These are phyloP conservation scores for Setomelanomma holmii DNA, from an alignment of 2,329 filamentous ascomycete species.

Conservation along the genomic window DNA sequence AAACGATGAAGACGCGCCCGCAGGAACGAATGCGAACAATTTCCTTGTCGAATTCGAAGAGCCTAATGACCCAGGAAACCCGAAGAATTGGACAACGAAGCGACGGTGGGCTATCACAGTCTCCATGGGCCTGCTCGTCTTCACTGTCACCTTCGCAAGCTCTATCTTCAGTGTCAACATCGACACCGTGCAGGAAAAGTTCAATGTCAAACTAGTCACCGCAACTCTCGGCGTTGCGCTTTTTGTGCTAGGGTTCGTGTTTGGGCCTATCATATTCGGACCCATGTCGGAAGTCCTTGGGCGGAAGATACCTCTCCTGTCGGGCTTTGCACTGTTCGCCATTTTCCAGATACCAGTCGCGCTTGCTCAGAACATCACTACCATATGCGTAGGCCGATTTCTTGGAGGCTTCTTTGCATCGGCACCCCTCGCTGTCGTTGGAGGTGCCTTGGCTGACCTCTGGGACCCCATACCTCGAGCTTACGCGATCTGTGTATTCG, in stretches of 20 bases:
- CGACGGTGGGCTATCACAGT: constrained; percentile 74
- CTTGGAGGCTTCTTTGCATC: constrained; percentile 61
- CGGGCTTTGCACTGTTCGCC: constrained; percentile 45
- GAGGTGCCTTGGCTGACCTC: constrained; percentile 45
- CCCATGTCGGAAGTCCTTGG: constrained; percentile 62
- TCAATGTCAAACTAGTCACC: constrained; percentile 54
- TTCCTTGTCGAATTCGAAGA: constrained; percentile 75
- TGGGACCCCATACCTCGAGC: constrained; percentile 46
- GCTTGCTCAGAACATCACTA: constrained; percentile 57
- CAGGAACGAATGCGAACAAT: constrained; percentile 20
- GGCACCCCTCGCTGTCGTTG: constrained; percentile 44
- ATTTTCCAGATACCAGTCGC: constrained; percentile 51
- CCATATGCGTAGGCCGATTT: constrained; percentile 60
- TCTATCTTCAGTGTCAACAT: constrained; percentile 68
- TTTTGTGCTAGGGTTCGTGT: constrained; percentile 59
- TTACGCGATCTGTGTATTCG: constrained; percentile 47
- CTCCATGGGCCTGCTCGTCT: constrained; percentile 60
- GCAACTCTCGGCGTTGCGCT: constrained; percentile 58
- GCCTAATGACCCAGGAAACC: constrained; percentile 71
- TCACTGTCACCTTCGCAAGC: constrained; percentile 57
- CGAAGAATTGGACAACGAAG: constrained; percentile 71
- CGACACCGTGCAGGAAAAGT: constrained; percentile 58
- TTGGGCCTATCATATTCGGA: constrained; percentile 53
- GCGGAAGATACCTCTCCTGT: constrained; percentile 44
- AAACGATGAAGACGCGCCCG: background rate